Evolutionary conservation across 2,329 filamentous ascomycete genomes (phyloP).

Genomic region (Scorias spongiosa): DNA sequence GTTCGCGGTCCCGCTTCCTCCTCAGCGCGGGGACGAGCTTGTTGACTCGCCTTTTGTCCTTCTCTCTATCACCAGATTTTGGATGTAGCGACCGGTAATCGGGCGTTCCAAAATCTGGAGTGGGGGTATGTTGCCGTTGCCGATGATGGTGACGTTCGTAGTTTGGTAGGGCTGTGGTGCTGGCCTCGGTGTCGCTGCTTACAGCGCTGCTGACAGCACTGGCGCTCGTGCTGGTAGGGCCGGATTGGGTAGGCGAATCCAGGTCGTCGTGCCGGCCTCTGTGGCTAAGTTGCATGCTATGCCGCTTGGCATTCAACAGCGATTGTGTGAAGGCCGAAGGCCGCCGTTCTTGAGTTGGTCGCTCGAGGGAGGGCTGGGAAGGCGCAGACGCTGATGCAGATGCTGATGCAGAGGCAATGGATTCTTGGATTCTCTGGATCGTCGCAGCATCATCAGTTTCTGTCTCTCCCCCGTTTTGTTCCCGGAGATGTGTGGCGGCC

Average conservation of each 20-base stretch:
- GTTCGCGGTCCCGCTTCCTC: conserved; percentile 2
- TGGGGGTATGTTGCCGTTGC: conserved; percentile 8
- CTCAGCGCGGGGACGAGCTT: not conserved
- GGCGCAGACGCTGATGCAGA: not conserved
- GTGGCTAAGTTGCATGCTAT: not conserved
- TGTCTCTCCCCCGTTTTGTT: not conserved
- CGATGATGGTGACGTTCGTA: conserved; percentile 15
- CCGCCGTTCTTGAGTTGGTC: not conserved
- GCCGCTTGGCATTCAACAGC: not conserved
- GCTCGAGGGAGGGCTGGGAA: not conserved
- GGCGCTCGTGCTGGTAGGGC: conserved; percentile 10
- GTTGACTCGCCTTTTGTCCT: not conserved
- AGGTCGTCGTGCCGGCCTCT: not conserved
- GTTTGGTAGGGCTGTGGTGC: conserved; percentile 18
- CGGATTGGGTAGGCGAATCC: conserved; percentile 1
- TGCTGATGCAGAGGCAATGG: not conserved
- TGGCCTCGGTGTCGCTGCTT: conserved; percentile 19
- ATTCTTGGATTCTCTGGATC: not conserved
- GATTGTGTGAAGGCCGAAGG: not conserved
- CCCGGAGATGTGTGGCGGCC: not conserved
- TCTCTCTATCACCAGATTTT: not conserved
- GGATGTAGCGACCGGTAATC: not conserved
- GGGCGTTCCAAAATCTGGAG: not conserved
- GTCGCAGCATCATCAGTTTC: not conserved
- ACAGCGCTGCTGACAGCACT: conserved; percentile 17